These are phyloP conservation scores for Leptographium lundbergii DNA, from an alignment of 2,329 filamentous ascomycete species.

Conservation along the genomic window DNA sequence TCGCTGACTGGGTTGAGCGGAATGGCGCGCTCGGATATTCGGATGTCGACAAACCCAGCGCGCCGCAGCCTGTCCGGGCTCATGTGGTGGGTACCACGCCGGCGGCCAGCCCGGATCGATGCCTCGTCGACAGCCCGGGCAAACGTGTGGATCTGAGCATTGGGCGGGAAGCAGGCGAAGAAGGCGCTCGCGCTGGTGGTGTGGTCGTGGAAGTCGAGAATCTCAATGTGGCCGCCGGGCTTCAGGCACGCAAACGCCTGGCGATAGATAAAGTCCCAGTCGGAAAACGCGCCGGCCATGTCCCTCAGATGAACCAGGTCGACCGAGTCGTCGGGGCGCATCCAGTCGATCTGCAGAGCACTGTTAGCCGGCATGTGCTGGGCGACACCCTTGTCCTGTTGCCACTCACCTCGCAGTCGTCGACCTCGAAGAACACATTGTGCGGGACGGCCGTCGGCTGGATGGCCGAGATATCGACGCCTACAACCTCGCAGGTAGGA, in stretches of 20 bases:
- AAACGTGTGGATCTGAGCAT: constrained; percentile 27
- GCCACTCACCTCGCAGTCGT: constrained; percentile 35
- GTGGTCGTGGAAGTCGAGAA: constrained; percentile 27
- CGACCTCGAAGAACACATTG: constrained; percentile 47
- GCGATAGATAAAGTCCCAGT: constrained; percentile 42
- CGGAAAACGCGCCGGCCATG: constrained; percentile 41
- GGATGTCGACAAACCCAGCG: constrained; percentile 32
- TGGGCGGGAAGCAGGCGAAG: constrained; percentile 20
- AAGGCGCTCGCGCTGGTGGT: constrained; percentile 19
- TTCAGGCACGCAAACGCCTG: constrained; percentile 40
- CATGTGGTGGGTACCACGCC: constrained; percentile 11
- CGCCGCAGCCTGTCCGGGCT: constrained; percentile 20
- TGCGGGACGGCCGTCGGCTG: constrained; percentile 43
- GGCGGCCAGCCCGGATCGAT: constrained; percentile 26
- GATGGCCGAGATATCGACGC: constrained; percentile 46
- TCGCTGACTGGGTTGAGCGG: constrained; percentile 31
- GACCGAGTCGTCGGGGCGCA: constrained; percentile 35
- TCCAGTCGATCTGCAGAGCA: constrained; percentile 32
- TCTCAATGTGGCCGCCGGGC: constrained; percentile 39
- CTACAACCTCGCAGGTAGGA: constrained; percentile 42
- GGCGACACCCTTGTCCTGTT: too few relatives aligned
- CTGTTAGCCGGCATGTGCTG: not conserved
- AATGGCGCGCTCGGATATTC: constrained; percentile 28
- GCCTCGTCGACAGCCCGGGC: constrained; percentile 20
- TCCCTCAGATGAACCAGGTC: constrained; percentile 45